Conservation (phyloP, 768 basidiomycete genomes). For the Leccinum boreale region DNA sequence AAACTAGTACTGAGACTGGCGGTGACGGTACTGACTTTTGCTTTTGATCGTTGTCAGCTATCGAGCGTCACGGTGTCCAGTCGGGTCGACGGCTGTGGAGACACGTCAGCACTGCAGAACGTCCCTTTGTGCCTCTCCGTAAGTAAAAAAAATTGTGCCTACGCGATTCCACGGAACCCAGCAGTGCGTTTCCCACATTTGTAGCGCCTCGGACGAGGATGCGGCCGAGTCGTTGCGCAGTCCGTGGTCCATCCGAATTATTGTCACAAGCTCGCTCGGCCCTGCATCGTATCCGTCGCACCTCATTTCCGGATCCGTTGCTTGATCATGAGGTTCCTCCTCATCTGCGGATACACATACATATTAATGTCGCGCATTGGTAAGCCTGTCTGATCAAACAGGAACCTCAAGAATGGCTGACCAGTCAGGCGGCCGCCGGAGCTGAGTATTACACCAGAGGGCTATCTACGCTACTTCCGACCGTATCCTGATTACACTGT, state of each 20-base stretch:
- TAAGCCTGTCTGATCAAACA: neutral
- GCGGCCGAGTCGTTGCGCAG: neutral
- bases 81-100: neutral
- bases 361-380: neutral
- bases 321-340: neutral
- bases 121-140: neutral
- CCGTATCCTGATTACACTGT: too few relatives aligned
- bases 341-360: neutral
- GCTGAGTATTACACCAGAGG: too few relatives aligned
- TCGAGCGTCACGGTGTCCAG: neutral
- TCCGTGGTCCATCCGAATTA: neutral
- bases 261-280: neutral
- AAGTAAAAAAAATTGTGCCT: neutral
- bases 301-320: neutral
- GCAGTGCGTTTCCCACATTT: neutral
- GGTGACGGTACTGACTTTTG: neutral
- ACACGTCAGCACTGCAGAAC: neutral
- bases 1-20: too few relatives aligned
- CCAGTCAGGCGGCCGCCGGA: too few relatives aligned
- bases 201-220: neutral
- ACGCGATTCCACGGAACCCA: neutral
- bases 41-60: neutral
- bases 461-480: too few relatives aligned
- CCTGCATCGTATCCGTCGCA: neutral
- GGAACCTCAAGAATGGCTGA: too few relatives aligned